phyloP scores from a whole-genome alignment of 768 basidiomycete genomes.

The Leccinum imitatum region DNA sequence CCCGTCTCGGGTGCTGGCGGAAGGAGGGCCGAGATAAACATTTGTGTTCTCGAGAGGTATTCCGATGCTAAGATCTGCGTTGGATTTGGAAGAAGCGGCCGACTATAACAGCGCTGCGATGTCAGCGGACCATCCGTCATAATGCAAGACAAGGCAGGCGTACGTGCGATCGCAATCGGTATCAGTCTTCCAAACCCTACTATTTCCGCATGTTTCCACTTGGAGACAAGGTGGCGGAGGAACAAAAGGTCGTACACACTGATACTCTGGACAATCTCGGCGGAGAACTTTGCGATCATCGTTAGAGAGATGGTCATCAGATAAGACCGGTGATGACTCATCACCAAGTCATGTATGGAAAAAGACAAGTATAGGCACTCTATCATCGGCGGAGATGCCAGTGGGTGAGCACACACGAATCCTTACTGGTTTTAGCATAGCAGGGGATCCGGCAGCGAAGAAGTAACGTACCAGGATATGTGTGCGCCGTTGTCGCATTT shows the following conservation, averaged over 20 bases:
- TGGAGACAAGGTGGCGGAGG: slow-evolving; percentile 42
- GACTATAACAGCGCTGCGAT: slow-evolving; percentile 14
- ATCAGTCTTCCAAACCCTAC: slow-evolving; percentile 33
- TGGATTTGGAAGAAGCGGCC: slow-evolving; percentile 7
- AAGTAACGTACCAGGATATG: slow-evolving; percentile 13
- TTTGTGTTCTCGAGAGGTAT: slow-evolving; percentile 56
- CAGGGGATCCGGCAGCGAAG: slow-evolving; percentile 3
- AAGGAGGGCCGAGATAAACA: slow-evolving; percentile 60
- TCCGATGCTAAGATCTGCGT: slow-evolving; percentile 37
- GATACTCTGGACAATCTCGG: slow-evolving; percentile 32
- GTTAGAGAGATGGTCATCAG: slow-evolving; percentile 37
- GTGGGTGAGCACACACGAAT: slow-evolving; percentile 35
- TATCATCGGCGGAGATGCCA: slow-evolving; percentile 48
- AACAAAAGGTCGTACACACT: slow-evolving; percentile 49
- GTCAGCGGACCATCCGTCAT: slow-evolving; percentile 3
- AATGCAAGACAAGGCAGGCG: slow-evolving; percentile 10
- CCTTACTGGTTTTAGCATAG: slow-evolving; percentile 21
- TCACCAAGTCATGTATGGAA: slow-evolving; percentile 53
- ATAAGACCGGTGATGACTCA: slow-evolving; percentile 38
- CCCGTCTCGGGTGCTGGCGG: slow-evolving; percentile 34
- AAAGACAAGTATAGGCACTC: slow-evolving; percentile 52
- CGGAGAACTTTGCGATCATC: slow-evolving; percentile 39
- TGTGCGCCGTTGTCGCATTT: slow-evolving; percentile 7
- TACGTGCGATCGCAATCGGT: slow-evolving; percentile 28
- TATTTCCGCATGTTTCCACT: slow-evolving; percentile 24